These are phyloP conservation scores for Epichloe bromicola DNA, from an alignment of 2,329 filamentous ascomycete genomes.

Conservation along the genomic window DNA sequence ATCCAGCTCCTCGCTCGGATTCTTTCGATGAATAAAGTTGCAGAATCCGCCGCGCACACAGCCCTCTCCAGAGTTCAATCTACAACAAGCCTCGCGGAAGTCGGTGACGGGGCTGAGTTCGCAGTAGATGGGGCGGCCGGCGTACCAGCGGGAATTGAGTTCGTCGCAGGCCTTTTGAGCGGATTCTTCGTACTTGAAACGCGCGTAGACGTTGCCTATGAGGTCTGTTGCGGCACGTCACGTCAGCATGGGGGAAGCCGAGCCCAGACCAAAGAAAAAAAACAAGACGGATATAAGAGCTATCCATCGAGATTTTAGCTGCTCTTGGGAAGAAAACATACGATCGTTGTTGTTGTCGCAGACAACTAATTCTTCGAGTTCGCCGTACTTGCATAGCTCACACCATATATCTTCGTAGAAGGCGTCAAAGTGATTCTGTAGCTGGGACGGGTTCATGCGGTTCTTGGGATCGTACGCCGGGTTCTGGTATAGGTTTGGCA, in stretches of 20 bases:
- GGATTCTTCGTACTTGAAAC: constrained; percentile 98
- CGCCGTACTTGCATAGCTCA: constrained; percentile 97
- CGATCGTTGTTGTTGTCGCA: constrained; percentile 99
- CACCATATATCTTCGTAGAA: constrained; percentile 99
- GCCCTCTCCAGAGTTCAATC: constrained; percentile 86
- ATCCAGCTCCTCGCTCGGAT: constrained; percentile 79
- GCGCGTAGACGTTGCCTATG: constrained; percentile 97
- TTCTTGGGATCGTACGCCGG: constrained; percentile 92
- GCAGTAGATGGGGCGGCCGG: constrained; percentile 93
- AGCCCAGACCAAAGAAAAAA: too few relatives aligned
- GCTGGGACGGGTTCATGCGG: constrained; percentile 91
- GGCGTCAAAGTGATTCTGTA: constrained; percentile 98
- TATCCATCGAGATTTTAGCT: rapidly evolving
- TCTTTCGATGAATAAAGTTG: constrained; percentile 98
- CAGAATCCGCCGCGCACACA: constrained; percentile 95
- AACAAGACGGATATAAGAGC: too few relatives aligned
- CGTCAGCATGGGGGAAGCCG: constrained; percentile 12
- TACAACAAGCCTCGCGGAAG: constrained; percentile 94
- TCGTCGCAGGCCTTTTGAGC: constrained; percentile 89
- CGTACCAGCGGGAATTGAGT: constrained; percentile 93
- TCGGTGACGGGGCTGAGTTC: constrained; percentile 94
- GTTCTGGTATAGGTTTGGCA: constrained; percentile 98
- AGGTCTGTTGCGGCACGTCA: constrained; percentile 45
- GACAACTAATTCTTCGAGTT: constrained; percentile 93
- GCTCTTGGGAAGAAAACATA: constrained; percentile 28